phyloP scores from a whole-genome alignment of 1,139 yeast genomes.

The Zygosaccharomyces sapae region DNA sequence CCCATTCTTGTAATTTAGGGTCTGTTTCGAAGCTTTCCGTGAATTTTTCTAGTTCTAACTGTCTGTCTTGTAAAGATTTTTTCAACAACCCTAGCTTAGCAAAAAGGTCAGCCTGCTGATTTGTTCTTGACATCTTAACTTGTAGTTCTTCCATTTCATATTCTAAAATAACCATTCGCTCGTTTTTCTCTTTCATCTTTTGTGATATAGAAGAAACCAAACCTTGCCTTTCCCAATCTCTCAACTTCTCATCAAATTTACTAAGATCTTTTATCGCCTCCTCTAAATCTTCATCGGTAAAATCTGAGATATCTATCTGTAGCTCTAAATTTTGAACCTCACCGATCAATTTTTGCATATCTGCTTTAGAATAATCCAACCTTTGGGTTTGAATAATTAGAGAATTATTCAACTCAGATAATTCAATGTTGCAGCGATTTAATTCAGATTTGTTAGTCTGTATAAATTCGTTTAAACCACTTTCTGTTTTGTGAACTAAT shows the following conservation, averaged over 20 bases:
- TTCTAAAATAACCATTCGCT: conserved; percentile 46
- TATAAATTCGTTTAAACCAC: conserved; percentile 13
- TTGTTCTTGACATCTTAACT: conserved; percentile 47
- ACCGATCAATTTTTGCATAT: conserved; percentile 33
- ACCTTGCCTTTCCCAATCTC: conserved; percentile 36
- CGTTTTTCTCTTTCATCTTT: conserved; percentile 43
- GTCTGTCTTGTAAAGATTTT: conserved; percentile 21
- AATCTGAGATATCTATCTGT: conserved; percentile 12
- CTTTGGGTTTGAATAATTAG: conserved; percentile 27
- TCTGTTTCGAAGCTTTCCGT: conserved; percentile 18
- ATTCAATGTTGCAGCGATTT: conserved; percentile 25
- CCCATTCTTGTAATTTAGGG: conserved; percentile 12
- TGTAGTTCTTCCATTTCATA: conserved; percentile 52
- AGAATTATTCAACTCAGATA: conserved; percentile 15
- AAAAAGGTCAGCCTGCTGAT: conserved; percentile 55
- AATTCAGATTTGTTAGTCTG: conserved; percentile 19
- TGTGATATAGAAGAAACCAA: conserved; percentile 37
- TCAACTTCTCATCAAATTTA: conserved; percentile 33
- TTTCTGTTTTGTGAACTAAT: conserved; percentile 5
- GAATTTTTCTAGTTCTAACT: conserved; percentile 16
- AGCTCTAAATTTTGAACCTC: conserved; percentile 32
- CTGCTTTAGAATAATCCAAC: conserved; percentile 23
- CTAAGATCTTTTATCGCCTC: conserved; percentile 18
- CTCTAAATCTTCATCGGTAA: conserved; percentile 20
- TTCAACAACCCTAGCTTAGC: conserved; percentile 48